phyloP scores from a whole-genome alignment of 805 yeast genomes.

The Aciculoconidium aculeatum region DNA sequence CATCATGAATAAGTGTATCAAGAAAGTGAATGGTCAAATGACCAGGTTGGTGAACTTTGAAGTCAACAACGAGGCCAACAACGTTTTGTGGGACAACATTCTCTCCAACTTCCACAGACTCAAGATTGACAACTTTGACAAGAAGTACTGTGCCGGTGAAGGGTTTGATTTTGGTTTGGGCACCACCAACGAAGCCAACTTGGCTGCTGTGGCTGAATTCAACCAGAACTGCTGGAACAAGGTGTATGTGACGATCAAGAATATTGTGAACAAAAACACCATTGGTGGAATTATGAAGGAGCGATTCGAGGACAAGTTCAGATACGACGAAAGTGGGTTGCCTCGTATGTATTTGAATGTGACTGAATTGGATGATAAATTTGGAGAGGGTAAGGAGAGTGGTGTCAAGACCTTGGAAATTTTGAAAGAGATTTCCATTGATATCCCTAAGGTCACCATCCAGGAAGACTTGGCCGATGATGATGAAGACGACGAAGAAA shows the following conservation, averaged over 20 bases:
- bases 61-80: constrained; percentile 42
- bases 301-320: constrained; percentile 73
- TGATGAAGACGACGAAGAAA: constrained; percentile 16
- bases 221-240: constrained; percentile 58
- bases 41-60: constrained; percentile 46
- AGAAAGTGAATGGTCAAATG: constrained; percentile 40
- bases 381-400: constrained; percentile 49
- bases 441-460: constrained; percentile 38
- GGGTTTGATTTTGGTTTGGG: constrained; percentile 63
- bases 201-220: constrained; percentile 36
- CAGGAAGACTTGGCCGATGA: constrained; percentile 23
- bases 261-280: constrained; percentile 59
- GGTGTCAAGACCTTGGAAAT: constrained; percentile 58
- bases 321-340: constrained; percentile 75
- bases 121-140: constrained; percentile 6
- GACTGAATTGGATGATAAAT: constrained; percentile 64
- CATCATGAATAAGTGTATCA: constrained; percentile 34
- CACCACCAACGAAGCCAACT: constrained; percentile 38
- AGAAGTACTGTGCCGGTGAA: constrained; percentile 12
- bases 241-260: constrained; percentile 54
- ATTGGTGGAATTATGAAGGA: constrained; percentile 65
- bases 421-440: constrained; percentile 28
- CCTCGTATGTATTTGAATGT: constrained; percentile 79
- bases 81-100: constrained; percentile 16
- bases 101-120: constrained; percentile 18